Evolutionary conservation across 2,329 filamentous ascomycete genomes (phyloP).

Genomic region (Alternaria ethzedia): DNA sequence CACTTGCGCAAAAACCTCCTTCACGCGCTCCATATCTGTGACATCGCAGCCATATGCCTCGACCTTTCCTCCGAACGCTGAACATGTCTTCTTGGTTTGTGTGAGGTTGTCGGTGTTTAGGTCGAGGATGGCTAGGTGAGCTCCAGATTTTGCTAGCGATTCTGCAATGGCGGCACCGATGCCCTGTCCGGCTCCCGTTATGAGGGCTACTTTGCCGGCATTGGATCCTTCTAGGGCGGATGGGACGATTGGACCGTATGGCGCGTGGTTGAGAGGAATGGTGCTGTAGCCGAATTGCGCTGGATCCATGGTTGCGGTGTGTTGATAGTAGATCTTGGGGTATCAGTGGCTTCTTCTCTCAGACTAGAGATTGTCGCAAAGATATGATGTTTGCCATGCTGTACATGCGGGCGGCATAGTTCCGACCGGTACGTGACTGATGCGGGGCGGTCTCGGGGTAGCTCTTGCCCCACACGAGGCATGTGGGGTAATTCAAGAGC

Average conservation of each 20-base stretch:
- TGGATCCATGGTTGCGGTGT: slow-evolving; percentile 23
- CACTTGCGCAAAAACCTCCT: slow-evolving; percentile 20
- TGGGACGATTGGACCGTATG: slow-evolving; percentile 24
- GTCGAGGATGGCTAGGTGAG: slow-evolving; percentile 35
- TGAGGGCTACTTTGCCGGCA: slow-evolving; percentile 31
- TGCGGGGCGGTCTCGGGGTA: slow-evolving; percentile 9
- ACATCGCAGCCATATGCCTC: slow-evolving; percentile 33
- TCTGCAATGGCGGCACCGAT: slow-evolving; percentile 39
- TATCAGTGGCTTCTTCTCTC: too few relatives aligned
- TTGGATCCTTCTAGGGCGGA: slow-evolving; percentile 25
- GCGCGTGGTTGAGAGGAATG: slow-evolving; percentile 22
- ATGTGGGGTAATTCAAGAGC: slow-evolving; percentile 3
- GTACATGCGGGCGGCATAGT: neutral
- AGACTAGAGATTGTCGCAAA: neutral
- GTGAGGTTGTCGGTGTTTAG: slow-evolving; percentile 23
- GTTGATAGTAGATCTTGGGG: neutral
- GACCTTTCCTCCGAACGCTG: slow-evolving; percentile 26
- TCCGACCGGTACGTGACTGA: neutral
- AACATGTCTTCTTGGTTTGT: slow-evolving; percentile 31
- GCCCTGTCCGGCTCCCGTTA: slow-evolving; percentile 37
- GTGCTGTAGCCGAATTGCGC: slow-evolving; percentile 31
- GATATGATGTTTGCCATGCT: neutral
- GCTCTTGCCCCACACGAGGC: slow-evolving; percentile 5
- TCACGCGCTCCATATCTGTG: slow-evolving; percentile 15
- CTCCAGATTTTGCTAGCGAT: slow-evolving; percentile 35